Percentiles rank a stretch among this genome's conserved stretches.
Evolutionary conservation across 306 rosid species (phyloP).

Genomic region (peach (Prunus persica)): Prunus_persica_NCBIv2 NC_034015.1:16199001-16199500

Average conservation of each 20-base stretch:
- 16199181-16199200: not conserved
- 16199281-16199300: not conserved
- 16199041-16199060: not conserved
- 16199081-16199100: not conserved
- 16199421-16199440: constrained; percentile 13
- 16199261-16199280: not conserved
- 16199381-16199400: constrained; percentile 17
- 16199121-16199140: not conserved
- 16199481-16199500: not conserved
- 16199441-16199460: constrained; percentile 36
- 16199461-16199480: constrained; percentile 2
- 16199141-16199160: not conserved
- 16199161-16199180: not conserved
- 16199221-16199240: constrained; percentile 17
- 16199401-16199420: not conserved
- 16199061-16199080: not conserved
- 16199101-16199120: not conserved
- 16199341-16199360: not conserved
- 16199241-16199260: constrained; percentile 2
- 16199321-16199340: not conserved
- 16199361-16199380: constrained; percentile 19
- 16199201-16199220: constrained; percentile 12
- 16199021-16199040: not conserved
- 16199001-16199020: not conserved
- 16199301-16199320: not conserved